These are phyloP conservation scores for Tagetes erecta DNA, from an alignment of 129 eudicot genomes.

Conservation along the genomic window DNA sequence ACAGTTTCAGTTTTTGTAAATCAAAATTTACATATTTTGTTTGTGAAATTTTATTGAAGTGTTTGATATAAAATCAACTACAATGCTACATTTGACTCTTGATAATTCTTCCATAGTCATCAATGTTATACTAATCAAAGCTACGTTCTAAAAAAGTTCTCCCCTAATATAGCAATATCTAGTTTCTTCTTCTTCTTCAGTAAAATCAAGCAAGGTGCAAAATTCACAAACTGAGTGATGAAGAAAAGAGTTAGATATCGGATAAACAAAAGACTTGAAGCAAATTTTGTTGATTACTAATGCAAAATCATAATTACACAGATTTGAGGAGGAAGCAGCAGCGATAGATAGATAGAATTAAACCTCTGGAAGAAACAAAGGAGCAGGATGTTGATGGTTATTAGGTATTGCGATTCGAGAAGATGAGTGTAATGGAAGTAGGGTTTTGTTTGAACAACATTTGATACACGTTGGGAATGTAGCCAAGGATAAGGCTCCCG, in stretches of 20 bases:
- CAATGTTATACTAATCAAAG: background rate
- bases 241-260: conserved; percentile 1
- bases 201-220: background rate
- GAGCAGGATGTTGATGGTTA: conserved; percentile 27
- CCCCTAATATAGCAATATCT: background rate
- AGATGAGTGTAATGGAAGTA: conserved; percentile 28
- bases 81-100: background rate
- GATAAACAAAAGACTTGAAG: background rate
- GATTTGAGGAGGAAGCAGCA: background rate
- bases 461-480: conserved; percentile 19
- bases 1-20: too few relatives aligned
- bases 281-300: background rate
- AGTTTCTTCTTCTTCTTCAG: background rate
- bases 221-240: background rate
- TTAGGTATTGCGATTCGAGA: conserved; percentile 42
- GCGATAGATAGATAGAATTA: background rate
- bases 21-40: background rate
- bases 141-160: conserved; percentile 5
- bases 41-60: background rate
- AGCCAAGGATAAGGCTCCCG: conserved; percentile 47
- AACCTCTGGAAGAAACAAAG: conserved; percentile 78
- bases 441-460: conserved; percentile 15
- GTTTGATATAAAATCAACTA: background rate
- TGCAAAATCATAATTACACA: background rate
- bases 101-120: background rate